A percentile compares a stretch with the other conserved stretches of the same genome.
These are phyloP conservation scores for Turnera subulata DNA, from an alignment of 345 rosid species.

Conservation along the genomic window DNA sequence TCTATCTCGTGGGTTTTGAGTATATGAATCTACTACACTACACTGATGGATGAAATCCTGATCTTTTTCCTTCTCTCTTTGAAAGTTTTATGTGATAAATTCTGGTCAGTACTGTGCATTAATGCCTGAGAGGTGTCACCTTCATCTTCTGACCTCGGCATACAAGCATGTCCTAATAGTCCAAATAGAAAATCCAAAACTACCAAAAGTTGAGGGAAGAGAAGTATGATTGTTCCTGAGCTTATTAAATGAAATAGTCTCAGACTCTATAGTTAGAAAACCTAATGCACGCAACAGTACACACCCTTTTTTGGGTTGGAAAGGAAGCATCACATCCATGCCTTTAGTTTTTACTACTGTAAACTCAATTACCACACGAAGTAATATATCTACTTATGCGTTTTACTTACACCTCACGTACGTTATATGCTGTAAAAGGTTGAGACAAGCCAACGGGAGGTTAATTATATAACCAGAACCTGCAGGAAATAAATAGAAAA, in stretches of 20 bases:
- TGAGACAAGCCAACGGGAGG: no score
- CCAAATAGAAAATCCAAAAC: constrained; percentile 51
- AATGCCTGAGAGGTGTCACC: constrained; percentile 23
- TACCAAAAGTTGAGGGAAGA: constrained; percentile 21
- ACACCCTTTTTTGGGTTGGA: not conserved
- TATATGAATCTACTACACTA: no score
- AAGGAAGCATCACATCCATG: no score
- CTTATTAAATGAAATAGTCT: constrained; percentile 37
- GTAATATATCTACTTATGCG: no score
- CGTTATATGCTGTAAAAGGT: no score
- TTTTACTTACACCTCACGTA: no score
- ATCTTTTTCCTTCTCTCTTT: not conserved
- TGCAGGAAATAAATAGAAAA: no score
- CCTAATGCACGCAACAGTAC: not conserved
- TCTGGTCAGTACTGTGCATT: constrained; percentile 27
- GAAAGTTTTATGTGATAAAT: constrained; percentile 18
- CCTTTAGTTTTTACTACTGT: no score
- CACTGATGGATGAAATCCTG: no score
- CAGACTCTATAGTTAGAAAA: constrained; percentile 14
- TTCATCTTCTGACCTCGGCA: constrained; percentile 25
- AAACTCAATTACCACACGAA: no score
- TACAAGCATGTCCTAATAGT: constrained; percentile 35
- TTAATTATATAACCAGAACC: no score
- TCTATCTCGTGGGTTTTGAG: not conserved
- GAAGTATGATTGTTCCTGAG: constrained; percentile 16